phyloP scores from a whole-genome alignment of 2,329 filamentous ascomycete species.

The Arthroderma sp. region DNA sequence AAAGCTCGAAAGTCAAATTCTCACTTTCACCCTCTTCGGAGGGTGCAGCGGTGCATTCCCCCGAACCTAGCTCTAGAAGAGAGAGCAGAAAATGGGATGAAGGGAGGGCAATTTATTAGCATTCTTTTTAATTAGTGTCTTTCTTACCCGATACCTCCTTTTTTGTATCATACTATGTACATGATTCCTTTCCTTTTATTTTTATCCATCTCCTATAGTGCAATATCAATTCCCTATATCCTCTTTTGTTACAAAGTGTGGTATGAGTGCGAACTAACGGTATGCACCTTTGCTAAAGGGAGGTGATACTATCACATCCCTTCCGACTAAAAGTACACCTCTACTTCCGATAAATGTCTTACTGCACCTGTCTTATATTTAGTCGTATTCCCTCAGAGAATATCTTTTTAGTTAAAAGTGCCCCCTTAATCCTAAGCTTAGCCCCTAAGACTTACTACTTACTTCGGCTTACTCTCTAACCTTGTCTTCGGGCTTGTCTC shows the following conservation, averaged over 20 bases:
- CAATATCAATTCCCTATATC: background rate
- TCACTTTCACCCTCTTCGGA: constrained; percentile 19
- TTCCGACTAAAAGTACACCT: too few species aligned
- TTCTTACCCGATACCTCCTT: background rate
- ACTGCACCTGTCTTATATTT: too few species aligned
- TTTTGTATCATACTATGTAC: constrained; percentile 3
- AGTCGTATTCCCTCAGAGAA: too few species aligned
- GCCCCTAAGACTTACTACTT: too few species aligned
- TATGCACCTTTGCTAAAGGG: background rate
- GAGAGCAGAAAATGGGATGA: constrained; percentile 37
- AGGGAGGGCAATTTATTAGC: constrained; percentile 36
- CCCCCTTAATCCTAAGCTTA: too few species aligned
- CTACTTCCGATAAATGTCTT: too few species aligned
- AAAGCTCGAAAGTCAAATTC: constrained; percentile 21
- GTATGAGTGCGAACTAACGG: too few species aligned
- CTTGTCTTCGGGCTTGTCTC: too few species aligned
- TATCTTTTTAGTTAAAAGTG: too few species aligned
- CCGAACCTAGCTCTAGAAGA: constrained; percentile 22
- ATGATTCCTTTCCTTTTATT: background rate
- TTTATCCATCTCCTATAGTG: background rate
- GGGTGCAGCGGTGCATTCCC: constrained; percentile 14
- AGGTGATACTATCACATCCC: too few species aligned
- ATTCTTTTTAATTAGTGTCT: background rate
- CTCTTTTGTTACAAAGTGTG: background rate
- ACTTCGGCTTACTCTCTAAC: too few species aligned